These are phyloP conservation scores for Dactylonectria estremocensis DNA, from an alignment of 2,329 filamentous ascomycete species.

Conservation along the genomic window DNA sequence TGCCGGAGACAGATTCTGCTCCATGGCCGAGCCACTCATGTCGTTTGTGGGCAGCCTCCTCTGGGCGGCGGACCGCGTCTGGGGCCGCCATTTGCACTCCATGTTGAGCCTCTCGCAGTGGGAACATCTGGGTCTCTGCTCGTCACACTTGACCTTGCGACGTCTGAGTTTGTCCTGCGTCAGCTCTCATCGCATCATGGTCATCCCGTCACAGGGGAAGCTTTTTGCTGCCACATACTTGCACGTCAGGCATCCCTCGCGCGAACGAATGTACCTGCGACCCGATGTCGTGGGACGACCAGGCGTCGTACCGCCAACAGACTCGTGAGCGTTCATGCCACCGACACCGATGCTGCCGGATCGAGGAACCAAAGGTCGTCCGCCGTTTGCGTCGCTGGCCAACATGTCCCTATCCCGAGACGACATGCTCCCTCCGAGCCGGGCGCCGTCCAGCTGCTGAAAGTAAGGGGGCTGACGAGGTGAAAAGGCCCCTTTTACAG, in stretches of 20 bases:
- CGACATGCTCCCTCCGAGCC: conserved; percentile 14
- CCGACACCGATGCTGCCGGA: conserved; percentile 27
- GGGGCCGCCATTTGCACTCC: conserved; percentile 65
- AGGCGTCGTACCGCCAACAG: conserved; percentile 25
- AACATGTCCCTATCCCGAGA: conserved; percentile 28
- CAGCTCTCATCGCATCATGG: background rate
- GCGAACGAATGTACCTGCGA: conserved; percentile 46
- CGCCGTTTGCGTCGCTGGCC: conserved; percentile 28
- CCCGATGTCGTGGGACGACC: conserved; percentile 35
- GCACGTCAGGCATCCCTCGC: conserved; percentile 60
- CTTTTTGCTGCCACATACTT: conserved; percentile 51
- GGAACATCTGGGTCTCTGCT: conserved; percentile 64
- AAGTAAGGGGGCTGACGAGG: too few relatives aligned
- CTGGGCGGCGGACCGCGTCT: conserved; percentile 47
- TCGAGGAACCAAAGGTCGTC: conserved; percentile 41
- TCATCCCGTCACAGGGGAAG: too few relatives aligned
- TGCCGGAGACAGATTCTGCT: conserved; percentile 47
- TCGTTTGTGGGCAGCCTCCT: conserved; percentile 33
- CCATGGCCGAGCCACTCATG: conserved; percentile 23
- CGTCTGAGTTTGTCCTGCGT: conserved; percentile 51
- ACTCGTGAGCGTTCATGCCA: conserved; percentile 23
- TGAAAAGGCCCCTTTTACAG: background rate
- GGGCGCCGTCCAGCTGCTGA: conserved; percentile 4
- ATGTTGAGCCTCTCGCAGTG: conserved; percentile 68
- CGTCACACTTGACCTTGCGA: conserved; percentile 67